Conservation (phyloP, 495 filamentous ascomycete genomes). For the Daldinia caldariorum region DNA sequence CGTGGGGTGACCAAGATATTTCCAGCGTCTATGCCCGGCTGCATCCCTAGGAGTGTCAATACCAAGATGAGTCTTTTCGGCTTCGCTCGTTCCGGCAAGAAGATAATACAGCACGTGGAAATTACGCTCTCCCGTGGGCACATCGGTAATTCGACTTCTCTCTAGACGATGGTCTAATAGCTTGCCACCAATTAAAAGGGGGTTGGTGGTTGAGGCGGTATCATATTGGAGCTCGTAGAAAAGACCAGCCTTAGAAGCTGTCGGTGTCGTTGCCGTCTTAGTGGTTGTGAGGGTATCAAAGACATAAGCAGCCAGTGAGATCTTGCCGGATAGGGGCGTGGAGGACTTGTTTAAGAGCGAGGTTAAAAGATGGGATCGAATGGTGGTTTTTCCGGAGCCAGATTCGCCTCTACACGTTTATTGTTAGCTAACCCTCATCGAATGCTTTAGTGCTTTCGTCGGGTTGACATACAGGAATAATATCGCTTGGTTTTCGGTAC, state of each 20-base stretch:
- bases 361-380: constrained; percentile 86
- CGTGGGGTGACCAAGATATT: constrained; percentile 94
- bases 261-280: constrained; percentile 95
- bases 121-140: constrained; percentile 94
- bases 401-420: constrained; percentile 78
- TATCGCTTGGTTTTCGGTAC: constrained; percentile 91
- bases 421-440: constrained; percentile 37
- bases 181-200: constrained; percentile 90
- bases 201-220: constrained; percentile 79
- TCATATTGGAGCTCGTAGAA: constrained; percentile 98
- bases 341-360: constrained; percentile 86
- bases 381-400: constrained; percentile 92
- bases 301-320: constrained; percentile 91
- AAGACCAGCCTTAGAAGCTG: constrained; percentile 92
- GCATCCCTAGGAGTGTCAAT: constrained; percentile 69
- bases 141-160: constrained; percentile 85
- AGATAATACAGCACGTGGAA: constrained; percentile 98
- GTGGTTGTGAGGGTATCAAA: constrained; percentile 97
- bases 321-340: constrained; percentile 89
- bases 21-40: constrained; percentile 81
- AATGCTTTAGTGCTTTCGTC: neutral
- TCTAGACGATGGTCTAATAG: constrained; percentile 92
- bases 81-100: constrained; percentile 86
- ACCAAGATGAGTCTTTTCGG: constrained; percentile 89
- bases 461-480: constrained; percentile 80